These are phyloP conservation scores for Coniochaeta hoffmannii DNA, from an alignment of 2,329 filamentous ascomycete genomes.

Conservation along the genomic window DNA sequence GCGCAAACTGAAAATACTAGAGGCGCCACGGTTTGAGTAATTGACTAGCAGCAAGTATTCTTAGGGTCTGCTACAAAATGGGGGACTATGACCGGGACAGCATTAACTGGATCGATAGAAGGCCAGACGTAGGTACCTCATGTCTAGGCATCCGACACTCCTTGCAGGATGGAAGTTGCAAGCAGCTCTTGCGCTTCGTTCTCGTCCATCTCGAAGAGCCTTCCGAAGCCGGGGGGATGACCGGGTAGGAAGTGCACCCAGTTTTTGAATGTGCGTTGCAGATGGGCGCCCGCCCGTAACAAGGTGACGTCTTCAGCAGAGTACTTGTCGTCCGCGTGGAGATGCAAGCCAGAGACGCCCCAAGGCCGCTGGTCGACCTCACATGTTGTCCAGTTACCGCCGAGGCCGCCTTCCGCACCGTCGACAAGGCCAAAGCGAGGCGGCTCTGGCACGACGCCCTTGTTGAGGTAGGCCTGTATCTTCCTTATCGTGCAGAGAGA, in stretches of 20 bases:
- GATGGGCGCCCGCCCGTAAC: background rate
- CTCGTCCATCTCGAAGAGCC: background rate
- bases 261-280: background rate
- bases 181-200: background rate
- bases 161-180: background rate
- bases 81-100: too few species aligned
- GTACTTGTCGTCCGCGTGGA: background rate
- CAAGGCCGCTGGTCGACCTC: constrained; percentile 8
- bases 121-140: background rate
- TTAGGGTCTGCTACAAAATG: too few species aligned
- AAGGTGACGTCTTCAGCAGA: background rate
- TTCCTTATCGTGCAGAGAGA: constrained; percentile 27
- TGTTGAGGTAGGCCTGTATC: constrained; percentile 25
- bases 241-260: background rate
- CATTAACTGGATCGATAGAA: background rate
- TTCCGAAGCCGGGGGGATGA: background rate
- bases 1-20: too few species aligned
- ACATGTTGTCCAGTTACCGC: constrained; percentile 13
- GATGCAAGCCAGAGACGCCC: background rate
- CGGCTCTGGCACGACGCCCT: constrained; percentile 25
- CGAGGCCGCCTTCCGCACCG: constrained; percentile 2
- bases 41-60: too few species aligned
- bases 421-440: constrained; percentile 4
- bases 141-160: background rate
- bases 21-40: too few species aligned